phyloP scores from a whole-genome alignment of 805 yeast species.

The Candida ipomoeae region DNA sequence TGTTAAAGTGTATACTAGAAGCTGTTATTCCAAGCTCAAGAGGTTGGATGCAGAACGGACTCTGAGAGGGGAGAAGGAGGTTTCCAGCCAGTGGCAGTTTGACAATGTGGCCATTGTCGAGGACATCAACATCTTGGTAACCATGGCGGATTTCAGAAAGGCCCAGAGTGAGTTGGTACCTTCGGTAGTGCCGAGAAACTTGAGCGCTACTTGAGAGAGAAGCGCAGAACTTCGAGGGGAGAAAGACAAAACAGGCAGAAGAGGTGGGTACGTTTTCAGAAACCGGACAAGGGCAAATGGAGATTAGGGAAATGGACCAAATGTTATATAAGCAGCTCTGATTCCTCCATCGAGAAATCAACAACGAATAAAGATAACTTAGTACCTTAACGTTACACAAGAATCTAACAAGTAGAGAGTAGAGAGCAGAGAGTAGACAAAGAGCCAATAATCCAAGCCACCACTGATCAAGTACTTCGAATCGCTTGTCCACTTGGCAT shows the following conservation, averaged over 20 bases:
- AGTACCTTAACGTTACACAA: too few relatives aligned
- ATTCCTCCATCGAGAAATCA: too few relatives aligned
- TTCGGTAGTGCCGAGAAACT: constrained; percentile 87
- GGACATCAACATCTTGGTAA: constrained; percentile 68
- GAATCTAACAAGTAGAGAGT: too few relatives aligned
- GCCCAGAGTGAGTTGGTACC: constrained; percentile 73
- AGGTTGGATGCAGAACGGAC: constrained; percentile 39
- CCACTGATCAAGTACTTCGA: constrained; percentile 72
- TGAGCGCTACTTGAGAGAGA: constrained; percentile 72
- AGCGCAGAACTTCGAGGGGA: constrained; percentile 77
- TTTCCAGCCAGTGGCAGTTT: constrained; percentile 85
- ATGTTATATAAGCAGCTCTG: too few relatives aligned
- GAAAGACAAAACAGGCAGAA: constrained; percentile 27
- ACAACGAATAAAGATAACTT: too few relatives aligned
- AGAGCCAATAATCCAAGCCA: constrained; percentile 77
- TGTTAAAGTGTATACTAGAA: too few relatives aligned
- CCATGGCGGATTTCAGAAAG: constrained; percentile 68
- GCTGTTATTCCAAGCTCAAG: constrained; percentile 39
- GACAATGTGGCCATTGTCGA: constrained; percentile 66
- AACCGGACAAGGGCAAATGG: too few relatives aligned
- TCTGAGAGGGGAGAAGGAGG: constrained; percentile 33
- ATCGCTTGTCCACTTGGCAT: constrained; percentile 75
- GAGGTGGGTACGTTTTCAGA: background rate
- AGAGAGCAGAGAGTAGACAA: constrained; percentile 52
- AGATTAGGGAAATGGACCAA: too few relatives aligned